Percentiles rank a stretch among this genome's conserved stretches.
These are phyloP conservation scores for Xenoacremonium recifei DNA, from an alignment of 2,329 filamentous ascomycete genomes.

Conservation along the genomic window DNA sequence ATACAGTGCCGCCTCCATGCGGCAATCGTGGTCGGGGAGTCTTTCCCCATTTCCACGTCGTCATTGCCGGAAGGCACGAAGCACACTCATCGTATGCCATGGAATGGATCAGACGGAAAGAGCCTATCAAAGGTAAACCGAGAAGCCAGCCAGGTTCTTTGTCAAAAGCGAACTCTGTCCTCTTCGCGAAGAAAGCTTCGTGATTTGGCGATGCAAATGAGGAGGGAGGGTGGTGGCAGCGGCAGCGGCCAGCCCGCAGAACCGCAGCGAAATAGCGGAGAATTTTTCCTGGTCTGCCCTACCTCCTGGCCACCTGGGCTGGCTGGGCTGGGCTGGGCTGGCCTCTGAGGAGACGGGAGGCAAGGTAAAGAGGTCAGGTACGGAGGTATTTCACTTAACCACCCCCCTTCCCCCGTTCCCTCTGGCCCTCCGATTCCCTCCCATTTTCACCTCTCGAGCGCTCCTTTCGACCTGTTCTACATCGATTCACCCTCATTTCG, in stretches of 20 bases:
- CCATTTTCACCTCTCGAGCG: conserved; percentile 22
- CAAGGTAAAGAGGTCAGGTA: conserved; percentile 22
- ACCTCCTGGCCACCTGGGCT: too few relatives aligned
- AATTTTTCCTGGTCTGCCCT: conserved; percentile 15
- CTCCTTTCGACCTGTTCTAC: conserved; percentile 16
- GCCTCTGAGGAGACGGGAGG: too few relatives aligned
- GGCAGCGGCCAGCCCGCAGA: conserved; percentile 1
- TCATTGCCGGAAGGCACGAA: too few relatives aligned
- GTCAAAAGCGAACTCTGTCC: too few relatives aligned
- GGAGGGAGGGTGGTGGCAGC: background rate
- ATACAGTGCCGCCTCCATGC: too few relatives aligned
- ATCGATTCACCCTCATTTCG: conserved; percentile 5
- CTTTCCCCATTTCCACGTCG: too few relatives aligned
- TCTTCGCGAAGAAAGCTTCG: background rate
- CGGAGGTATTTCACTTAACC: conserved; percentile 36
- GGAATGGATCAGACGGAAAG: too few relatives aligned
- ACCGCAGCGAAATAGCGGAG: conserved; percentile 11
- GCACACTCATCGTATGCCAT: too few relatives aligned
- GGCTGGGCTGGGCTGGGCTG: background rate
- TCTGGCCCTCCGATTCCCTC: conserved; percentile 27
- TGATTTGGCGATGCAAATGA: background rate
- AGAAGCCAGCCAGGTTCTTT: too few relatives aligned
- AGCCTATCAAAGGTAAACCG: too few relatives aligned
- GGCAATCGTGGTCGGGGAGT: too few relatives aligned
- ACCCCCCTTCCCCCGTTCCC: conserved; percentile 35